These are phyloP conservation scores for Lactarius hatsudake DNA, from an alignment of 768 basidiomycete species.

Conservation along the genomic window DNA sequence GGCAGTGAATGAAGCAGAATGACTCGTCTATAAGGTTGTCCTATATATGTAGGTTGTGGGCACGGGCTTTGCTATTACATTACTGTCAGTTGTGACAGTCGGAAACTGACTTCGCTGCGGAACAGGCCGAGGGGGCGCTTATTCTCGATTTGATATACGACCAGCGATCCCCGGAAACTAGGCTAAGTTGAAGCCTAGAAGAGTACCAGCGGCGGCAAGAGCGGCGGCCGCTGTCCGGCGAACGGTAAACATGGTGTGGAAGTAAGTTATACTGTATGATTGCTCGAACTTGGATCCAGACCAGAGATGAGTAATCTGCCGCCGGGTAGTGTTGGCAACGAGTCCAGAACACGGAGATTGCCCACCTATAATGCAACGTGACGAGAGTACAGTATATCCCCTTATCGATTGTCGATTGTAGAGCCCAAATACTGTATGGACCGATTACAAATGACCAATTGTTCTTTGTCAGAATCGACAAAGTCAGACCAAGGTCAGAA, in stretches of 20 bases:
- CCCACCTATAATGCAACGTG: background rate
- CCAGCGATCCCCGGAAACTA: background rate
- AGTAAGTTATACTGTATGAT: no score
- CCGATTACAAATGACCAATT: background rate
- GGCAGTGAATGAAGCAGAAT: background rate
- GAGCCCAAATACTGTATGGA: background rate
- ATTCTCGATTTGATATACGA: background rate
- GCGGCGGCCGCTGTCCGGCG: background rate
- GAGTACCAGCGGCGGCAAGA: background rate
- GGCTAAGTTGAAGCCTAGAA: background rate
- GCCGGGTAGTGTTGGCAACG: background rate
- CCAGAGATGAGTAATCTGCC: background rate
- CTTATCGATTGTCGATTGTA: background rate
- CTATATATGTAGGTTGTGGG: background rate
- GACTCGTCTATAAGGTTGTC: background rate
- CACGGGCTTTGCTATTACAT: background rate
- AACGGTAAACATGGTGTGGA: background rate
- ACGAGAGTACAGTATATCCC: background rate
- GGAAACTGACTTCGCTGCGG: background rate
- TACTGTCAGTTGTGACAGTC: background rate
- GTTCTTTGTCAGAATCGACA: background rate
- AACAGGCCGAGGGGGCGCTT: background rate
- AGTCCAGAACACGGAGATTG: background rate
- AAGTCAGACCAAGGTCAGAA: background rate
- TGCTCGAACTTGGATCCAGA: background rate